phyloP scores from a whole-genome alignment of 768 basidiomycete genomes.

The Tricholoma bakamatsutake region DNA sequence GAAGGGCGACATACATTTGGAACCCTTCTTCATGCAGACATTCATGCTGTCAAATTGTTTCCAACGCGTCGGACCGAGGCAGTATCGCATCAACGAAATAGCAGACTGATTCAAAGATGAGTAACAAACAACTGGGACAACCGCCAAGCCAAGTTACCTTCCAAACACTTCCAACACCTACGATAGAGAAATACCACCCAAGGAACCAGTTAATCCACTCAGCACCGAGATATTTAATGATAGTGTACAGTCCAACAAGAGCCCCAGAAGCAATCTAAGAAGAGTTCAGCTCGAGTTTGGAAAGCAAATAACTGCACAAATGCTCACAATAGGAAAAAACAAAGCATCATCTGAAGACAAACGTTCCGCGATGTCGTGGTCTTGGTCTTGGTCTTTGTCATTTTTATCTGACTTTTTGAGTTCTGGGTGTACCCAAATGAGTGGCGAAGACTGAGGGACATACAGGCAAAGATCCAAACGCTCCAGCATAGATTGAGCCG shows the following conservation, averaged over 20 bases:
- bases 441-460: constrained; percentile 19
- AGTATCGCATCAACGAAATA: constrained; percentile 43
- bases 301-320: neutral
- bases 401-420: constrained; percentile 7
- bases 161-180: constrained; percentile 63
- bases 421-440: constrained; percentile 2
- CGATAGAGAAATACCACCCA: constrained; percentile 67
- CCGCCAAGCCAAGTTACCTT: constrained; percentile 36
- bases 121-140: neutral
- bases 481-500: constrained; percentile 63
- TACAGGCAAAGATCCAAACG: constrained; percentile 64
- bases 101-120: constrained; percentile 33
- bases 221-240: constrained; percentile 71
- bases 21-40: constrained; percentile 39
- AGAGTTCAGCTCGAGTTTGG: neutral
- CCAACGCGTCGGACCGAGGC: constrained; percentile 51
- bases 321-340: constrained; percentile 68
- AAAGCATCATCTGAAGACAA: constrained; percentile 67
- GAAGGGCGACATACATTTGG: constrained; percentile 31
- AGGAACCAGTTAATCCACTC: constrained; percentile 82
- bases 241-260: constrained; percentile 61
- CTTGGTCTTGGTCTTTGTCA: constrained; percentile 52
- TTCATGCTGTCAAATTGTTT: constrained; percentile 44
- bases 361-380: constrained; percentile 52
- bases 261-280: constrained; percentile 61